Evolutionary conservation across 2,329 filamentous ascomycete species (phyloP), one percentile per base, ranked within the genome.

Genomic region (Cercospora citrullina): DNA sequence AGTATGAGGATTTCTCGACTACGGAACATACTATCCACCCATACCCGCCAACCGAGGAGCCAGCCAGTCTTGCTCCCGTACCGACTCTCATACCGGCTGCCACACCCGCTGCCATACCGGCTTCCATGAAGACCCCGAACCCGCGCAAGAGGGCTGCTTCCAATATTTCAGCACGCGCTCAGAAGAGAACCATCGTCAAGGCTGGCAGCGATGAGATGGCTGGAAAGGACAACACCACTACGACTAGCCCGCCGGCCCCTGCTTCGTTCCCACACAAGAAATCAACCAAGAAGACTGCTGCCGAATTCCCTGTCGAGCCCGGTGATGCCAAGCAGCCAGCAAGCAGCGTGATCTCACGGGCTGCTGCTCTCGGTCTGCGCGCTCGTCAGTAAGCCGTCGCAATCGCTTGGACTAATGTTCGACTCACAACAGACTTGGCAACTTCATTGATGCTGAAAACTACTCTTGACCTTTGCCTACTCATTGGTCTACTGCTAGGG

Each of bases 101-200:
- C 33, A 36, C 33, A 36, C 33, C 12, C 33, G 33, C 33, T 36
- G 33, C 33, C 12, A 36, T 36, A 36, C 33, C 23, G 14, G 23
- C 28, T 16, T 1, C 39, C 0, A 6, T 28, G 36, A 36, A 28
- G 57, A 53, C 31, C 10, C 28, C 45, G 9, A 63, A 62, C 14
- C 26, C 48, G 9, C 62, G 66, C 45, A 68, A 68, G 63, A 31
- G 66, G 6, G 66, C 58, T 21, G 66, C 63, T 33, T 68, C 66
- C 21, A 42, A n/a, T 8, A 33, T 23, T 8, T 26, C 18, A 21
- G 62, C 28, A 16, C 31, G 51, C n/a, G n/a, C 62, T 14, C 12
- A 31, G 2, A 45, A 59, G 51, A 42, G 33, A 26, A 45, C 12
- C 23, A 42, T 58, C 39, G 23, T 59, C 36, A 59, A 64, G 16